Conservation (phyloP, 495 filamentous ascomycete genomes). For the Gamarada debralockiae region DNA sequence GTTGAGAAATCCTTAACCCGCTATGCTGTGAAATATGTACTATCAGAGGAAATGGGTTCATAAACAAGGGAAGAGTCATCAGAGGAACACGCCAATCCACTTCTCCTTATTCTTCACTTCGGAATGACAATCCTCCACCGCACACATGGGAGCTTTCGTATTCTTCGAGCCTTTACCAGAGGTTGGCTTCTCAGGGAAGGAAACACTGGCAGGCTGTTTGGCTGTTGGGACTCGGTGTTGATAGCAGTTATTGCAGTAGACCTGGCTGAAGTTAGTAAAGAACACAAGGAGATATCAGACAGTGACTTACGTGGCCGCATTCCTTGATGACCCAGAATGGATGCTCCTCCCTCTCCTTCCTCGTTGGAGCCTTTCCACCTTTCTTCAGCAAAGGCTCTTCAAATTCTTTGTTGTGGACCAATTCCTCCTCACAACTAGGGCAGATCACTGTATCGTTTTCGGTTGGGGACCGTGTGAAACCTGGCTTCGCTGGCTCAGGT, state of each 20-base stretch:
- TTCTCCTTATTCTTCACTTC: slow-evolving; percentile 26
- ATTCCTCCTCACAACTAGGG: slow-evolving; percentile 67
- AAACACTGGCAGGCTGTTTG: slow-evolving; percentile 29
- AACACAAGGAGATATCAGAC: not conserved
- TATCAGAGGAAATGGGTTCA: not conserved
- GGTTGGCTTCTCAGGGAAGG: slow-evolving; percentile 33
- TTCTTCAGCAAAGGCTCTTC: slow-evolving; percentile 38
- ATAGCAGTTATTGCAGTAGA: slow-evolving; percentile 68
- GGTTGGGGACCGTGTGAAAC: slow-evolving; percentile 59
- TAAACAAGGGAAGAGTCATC: not conserved
- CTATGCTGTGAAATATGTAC: slow-evolving; percentile 16
- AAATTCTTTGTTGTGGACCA: slow-evolving; percentile 49
- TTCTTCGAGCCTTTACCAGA: not conserved
- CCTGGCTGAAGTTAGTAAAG: slow-evolving; percentile 36
- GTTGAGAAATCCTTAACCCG: slow-evolving; percentile 4
- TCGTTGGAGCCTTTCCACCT: slow-evolving; percentile 15
- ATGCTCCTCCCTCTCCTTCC: slow-evolving; percentile 37
- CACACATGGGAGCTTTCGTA: slow-evolving; percentile 31
- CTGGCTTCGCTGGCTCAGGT: slow-evolving; percentile 51
- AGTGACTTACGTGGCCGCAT: slow-evolving; percentile 71
- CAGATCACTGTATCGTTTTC: slow-evolving; percentile 66
- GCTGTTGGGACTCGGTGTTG: slow-evolving; percentile 43
- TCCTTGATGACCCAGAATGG: slow-evolving; percentile 69
- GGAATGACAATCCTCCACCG: slow-evolving; percentile 42
- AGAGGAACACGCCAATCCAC: slow-evolving; percentile 28